Evolutionary conservation across 495 filamentous ascomycete species (phyloP), one percentile per base, ranked within the genome.

Genomic region (Penicillium herquei): DNA sequence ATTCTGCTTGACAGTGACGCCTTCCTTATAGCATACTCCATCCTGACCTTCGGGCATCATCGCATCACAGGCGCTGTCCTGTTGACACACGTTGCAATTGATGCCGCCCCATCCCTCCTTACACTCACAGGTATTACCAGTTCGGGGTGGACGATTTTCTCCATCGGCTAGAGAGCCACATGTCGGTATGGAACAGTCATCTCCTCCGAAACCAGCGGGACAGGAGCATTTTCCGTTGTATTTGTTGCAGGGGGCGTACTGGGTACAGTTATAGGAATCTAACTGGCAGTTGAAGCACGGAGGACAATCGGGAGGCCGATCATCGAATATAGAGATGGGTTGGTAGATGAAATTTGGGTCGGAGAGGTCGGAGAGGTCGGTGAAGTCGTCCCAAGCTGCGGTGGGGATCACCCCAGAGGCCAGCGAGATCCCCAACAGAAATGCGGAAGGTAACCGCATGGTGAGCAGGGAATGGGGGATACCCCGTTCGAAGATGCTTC

Each of bases 261-360:
- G 95, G 54, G 86, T 84, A 66, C 94, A 98, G 52, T 84, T 84
- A 70, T 96, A 96, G 54, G 87, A 87, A 21, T 94, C 91, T 16
- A 98, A 83, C 51, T 96, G 88, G 73, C 94, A 98, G 87, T 98
- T 97, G 81, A 98, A 98, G 74, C 94, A 87, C 17, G 83, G 82
- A 8, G 84, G 84, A 58, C 84, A 87, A 40, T 80, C 74, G 51
- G 75, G 68, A 4, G 84, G 82, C 40, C 84, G 80, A 56, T 87
- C 82, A 52, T 78, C 81, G 66, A 80, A 71, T 31, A 79, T 58
- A 12, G 79, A 78, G 66, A 81, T 77, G 43, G 72, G 69, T 55
- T 65, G 67, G 18, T 67, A 61, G 32, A 70, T 39, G 6, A 71
- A 33, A 33, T 62, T 64, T 26, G 61, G 44, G 32, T 70, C 66